Conservation (phyloP, 2,329 filamentous ascomycete genomes). For the Scopulariopsis brevicaulis region DNA sequence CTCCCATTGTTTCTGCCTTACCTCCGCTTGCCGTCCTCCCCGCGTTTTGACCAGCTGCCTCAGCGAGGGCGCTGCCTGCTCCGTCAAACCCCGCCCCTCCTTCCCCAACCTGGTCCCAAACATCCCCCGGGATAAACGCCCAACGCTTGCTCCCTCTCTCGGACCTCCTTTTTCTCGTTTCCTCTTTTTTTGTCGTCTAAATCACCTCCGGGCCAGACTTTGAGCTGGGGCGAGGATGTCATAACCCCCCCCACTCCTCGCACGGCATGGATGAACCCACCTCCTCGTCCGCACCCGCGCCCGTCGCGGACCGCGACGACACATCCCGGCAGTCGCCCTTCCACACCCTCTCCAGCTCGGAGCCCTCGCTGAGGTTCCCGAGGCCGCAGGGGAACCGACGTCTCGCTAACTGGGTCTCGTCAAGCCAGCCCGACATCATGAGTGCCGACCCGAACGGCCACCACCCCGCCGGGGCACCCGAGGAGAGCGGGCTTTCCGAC, state of each 20-base stretch:
- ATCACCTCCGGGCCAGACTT: not conserved
- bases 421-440: constrained; percentile 47
- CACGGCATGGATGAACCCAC: constrained; percentile 2
- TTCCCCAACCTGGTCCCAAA: not conserved
- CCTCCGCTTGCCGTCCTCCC: not conserved
- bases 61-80: not conserved
- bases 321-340: constrained; percentile 2
- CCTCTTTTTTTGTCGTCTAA: not conserved
- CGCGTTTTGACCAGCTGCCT: not conserved
- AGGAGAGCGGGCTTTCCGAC: constrained; percentile 39
- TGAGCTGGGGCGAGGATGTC: constrained; percentile 2
- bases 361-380: constrained; percentile 44
- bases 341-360: constrained; percentile 22
- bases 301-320: constrained; percentile 3
- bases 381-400: constrained; percentile 40
- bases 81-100: not conserved
- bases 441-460: constrained; percentile 14
- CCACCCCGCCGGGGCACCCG: constrained; percentile 18
- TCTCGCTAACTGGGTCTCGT: constrained; percentile 48
- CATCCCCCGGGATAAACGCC: not conserved
- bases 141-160: not conserved
- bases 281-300: constrained; percentile 2
- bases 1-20: not conserved
- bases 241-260: not conserved
- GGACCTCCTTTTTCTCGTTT: not conserved